phyloP scores from a whole-genome alignment of 2,329 filamentous ascomycete genomes.

The Ambrosiella beaveri region DNA sequence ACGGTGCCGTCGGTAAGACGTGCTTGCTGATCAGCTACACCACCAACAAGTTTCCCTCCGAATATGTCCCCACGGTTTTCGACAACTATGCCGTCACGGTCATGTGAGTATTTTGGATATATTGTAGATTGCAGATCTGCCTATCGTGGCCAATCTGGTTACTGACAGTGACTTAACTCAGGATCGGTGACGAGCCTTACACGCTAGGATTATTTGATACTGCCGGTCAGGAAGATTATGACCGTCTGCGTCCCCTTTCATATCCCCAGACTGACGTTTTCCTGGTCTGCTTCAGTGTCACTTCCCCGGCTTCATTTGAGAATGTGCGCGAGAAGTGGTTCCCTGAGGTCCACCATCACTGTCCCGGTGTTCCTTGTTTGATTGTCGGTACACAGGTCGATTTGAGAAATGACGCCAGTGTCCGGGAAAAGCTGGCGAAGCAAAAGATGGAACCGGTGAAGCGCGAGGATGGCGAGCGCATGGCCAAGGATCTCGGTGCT shows the following conservation, averaged over 20 bases:
- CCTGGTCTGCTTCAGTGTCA: conserved; percentile 96
- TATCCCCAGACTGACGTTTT: conserved; percentile 99
- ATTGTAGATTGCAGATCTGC: background rate
- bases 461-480: conserved; percentile 83
- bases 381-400: conserved; percentile 97
- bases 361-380: conserved; percentile 89
- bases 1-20: conserved; percentile 98
- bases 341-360: conserved; percentile 96
- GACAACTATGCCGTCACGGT: conserved; percentile 99
- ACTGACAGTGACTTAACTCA: conserved; percentile 23
- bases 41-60: conserved; percentile 97
- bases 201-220: conserved; percentile 96
- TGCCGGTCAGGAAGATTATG: conserved; percentile 98
- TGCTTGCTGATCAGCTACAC: conserved; percentile 98
- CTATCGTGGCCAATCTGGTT: background rate
- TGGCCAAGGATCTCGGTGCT: conserved; percentile 93
- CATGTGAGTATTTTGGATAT: conserved; percentile 52
- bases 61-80: conserved; percentile 99
- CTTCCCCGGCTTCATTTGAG: conserved; percentile 91
- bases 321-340: conserved; percentile 99
- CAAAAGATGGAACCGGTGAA: conserved; percentile 91
- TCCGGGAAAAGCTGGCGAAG: conserved; percentile 80
- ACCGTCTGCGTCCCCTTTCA: conserved; percentile 84
- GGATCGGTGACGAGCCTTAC: conserved; percentile 98
- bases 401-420: conserved; percentile 73